Evolutionary conservation across 2,329 filamentous ascomycete species (phyloP).

Genomic region (Dactylellina leptospora): DNA sequence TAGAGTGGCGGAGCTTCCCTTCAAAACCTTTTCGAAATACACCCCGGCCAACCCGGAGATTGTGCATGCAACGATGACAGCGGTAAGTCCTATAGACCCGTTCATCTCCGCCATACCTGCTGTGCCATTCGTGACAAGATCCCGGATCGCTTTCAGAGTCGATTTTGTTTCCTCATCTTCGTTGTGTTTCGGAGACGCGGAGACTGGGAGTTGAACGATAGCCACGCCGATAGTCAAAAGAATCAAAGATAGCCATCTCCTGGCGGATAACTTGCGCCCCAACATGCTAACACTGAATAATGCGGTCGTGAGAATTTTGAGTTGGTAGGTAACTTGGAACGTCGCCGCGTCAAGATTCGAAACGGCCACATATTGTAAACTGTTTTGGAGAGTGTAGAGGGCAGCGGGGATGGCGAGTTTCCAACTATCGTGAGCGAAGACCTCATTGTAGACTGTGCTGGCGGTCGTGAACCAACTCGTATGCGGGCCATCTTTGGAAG

Average conservation of each 20-base stretch:
- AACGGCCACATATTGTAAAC: slow-evolving; percentile 89
- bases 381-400: slow-evolving; percentile 90
- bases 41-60: slow-evolving; percentile 86
- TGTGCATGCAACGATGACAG: slow-evolving; percentile 79
- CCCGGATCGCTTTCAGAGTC: slow-evolving; percentile 86
- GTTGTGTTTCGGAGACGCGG: slow-evolving; percentile 61
- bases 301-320: slow-evolving; percentile 92
- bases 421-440: slow-evolving; percentile 93
- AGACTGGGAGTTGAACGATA: slow-evolving; percentile 79
- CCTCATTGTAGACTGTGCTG: slow-evolving; percentile 77
- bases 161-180: slow-evolving; percentile 67
- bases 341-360: slow-evolving; percentile 91
- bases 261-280: slow-evolving; percentile 72
- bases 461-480: slow-evolving; percentile 83
- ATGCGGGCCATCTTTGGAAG: slow-evolving; percentile 61
- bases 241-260: slow-evolving; percentile 82
- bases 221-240: slow-evolving; percentile 83
- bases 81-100: slow-evolving; percentile 77
- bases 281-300: slow-evolving; percentile 84
- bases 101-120: slow-evolving; percentile 71
- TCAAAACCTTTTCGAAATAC: slow-evolving; percentile 89
- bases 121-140: slow-evolving; percentile 69
- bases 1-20: slow-evolving; percentile 82
- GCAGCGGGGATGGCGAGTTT: slow-evolving; percentile 88
- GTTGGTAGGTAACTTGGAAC: slow-evolving; percentile 91